Evolutionary conservation across 768 basidiomycete genomes (phyloP), one percentile per base, ranked within the genome.

Genomic region (Mycena epipterygia): DNA sequence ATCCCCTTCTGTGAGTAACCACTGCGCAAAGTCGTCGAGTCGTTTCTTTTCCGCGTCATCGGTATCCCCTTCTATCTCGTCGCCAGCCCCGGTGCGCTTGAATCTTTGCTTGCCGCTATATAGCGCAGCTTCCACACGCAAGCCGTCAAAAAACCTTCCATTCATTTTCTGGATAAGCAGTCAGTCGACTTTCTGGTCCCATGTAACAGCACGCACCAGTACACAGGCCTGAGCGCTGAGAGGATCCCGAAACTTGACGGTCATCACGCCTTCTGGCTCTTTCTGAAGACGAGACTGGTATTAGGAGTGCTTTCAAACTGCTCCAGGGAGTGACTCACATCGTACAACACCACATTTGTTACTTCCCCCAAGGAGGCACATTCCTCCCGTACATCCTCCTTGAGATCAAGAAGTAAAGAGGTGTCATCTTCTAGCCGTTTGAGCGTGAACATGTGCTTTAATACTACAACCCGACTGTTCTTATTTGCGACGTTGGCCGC

Each of bases 371-470:
- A 80, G 0, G 88, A 88, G 57, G 93, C 90, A 71, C 96, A 96
- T 78, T 99, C 97, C 37, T 97, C 96, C 63, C 97, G 89, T 21
- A 99, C 96, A 74, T 99, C 97, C 76, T 98, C 96, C 78, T 98
- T 98, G 59, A 98, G 86, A 74, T 99, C 97, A 17, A 99, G 88
- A 23, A 98, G 82, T 29, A 98, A 82, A 9, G 94, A 86, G 0
- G 94, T 84, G 76, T 99, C 96, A 74, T 96, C 90, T 35, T 95
- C 92, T 0, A 99, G 87, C 73, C 96, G 94, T 74, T 92, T 80
- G 23, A 95, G 84, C 6, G 93, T 92, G 77, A 99, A 99, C 96
- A 98, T 98, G 76, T 95, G 91, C 79, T 95, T 97, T 71, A 99
- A 84, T 0, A 99, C 95, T 12, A 98, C 97, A 5, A 98, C 93